phyloP scores from a whole-genome alignment of 495 filamentous ascomycete genomes.

The Lasiosphaeria miniovina region DNA sequence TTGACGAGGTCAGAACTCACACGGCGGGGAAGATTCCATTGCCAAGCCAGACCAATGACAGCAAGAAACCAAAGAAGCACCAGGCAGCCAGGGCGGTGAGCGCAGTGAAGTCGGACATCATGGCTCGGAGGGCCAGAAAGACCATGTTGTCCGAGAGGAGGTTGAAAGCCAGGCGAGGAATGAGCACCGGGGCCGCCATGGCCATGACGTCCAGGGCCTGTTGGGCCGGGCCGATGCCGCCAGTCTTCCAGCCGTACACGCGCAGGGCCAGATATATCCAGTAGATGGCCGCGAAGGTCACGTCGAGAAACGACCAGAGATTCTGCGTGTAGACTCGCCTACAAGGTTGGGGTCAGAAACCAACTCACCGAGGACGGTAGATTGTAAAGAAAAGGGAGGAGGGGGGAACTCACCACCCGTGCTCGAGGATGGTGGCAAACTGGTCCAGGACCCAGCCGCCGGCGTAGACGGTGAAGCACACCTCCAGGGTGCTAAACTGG shows the following conservation, averaged over 20 bases:
- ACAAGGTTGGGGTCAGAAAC: conserved; percentile 12
- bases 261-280: conserved; percentile 58
- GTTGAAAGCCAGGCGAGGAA: conserved; percentile 73
- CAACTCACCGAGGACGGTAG: no score
- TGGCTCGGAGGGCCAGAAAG: conserved; percentile 66
- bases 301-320: conserved; percentile 74
- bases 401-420: conserved; percentile 53
- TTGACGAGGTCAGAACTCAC: conserved; percentile 24
- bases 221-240: conserved; percentile 35
- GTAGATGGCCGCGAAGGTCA: conserved; percentile 63
- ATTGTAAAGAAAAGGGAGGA: not conserved
- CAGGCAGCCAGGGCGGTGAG: conserved; percentile 63
- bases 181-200: conserved; percentile 65
- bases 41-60: conserved; percentile 67
- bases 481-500: conserved; percentile 50
- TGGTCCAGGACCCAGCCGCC: conserved; percentile 72
- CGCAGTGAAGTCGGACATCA: conserved; percentile 70
- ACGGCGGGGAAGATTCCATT: conserved; percentile 41
- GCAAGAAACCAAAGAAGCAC: conserved; percentile 70
- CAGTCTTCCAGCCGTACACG: conserved; percentile 50
- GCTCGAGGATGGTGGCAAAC: conserved; percentile 66
- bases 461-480: conserved; percentile 61
- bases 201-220: conserved; percentile 66
- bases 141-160: conserved; percentile 70
- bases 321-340: conserved; percentile 77